phyloP scores from a whole-genome alignment of 345 rosid genomes.

The Eucalyptus marginata region DNA sequence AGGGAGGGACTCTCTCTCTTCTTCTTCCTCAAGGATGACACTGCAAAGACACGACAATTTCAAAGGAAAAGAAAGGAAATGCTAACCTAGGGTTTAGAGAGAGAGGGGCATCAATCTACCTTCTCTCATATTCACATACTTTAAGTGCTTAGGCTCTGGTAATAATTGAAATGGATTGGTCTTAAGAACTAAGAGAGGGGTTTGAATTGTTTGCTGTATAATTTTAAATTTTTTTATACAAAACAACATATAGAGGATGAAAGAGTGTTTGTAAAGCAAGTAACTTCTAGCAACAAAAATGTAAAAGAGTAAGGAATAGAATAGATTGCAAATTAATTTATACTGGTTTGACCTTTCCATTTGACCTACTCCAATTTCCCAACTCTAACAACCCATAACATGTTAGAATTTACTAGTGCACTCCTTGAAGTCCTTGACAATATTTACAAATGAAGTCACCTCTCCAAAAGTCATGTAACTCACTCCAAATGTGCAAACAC shows the following conservation, averaged over 20 bases:
- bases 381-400: neutral
- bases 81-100: neutral
- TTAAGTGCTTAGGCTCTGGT: neutral
- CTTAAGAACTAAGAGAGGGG: neutral
- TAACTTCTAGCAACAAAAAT: neutral
- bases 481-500: neutral
- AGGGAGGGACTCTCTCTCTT: neutral
- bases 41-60: fast-evolving
- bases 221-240: no score
- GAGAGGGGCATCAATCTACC: neutral
- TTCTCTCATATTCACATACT: neutral
- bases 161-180: neutral
- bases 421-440: neutral
- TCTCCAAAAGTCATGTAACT: neutral
- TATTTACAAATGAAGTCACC: neutral
- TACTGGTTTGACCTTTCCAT: neutral
- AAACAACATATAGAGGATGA: neutral
- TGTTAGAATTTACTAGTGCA: neutral
- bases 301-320: neutral
- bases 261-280: neutral
- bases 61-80: neutral
- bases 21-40: neutral
- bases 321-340: neutral
- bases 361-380: neutral
- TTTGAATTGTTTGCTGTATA: no score